These are phyloP conservation scores for Aristolochia contorta DNA, from an alignment of 164 flowering plant species.

Conservation along the genomic window DNA sequence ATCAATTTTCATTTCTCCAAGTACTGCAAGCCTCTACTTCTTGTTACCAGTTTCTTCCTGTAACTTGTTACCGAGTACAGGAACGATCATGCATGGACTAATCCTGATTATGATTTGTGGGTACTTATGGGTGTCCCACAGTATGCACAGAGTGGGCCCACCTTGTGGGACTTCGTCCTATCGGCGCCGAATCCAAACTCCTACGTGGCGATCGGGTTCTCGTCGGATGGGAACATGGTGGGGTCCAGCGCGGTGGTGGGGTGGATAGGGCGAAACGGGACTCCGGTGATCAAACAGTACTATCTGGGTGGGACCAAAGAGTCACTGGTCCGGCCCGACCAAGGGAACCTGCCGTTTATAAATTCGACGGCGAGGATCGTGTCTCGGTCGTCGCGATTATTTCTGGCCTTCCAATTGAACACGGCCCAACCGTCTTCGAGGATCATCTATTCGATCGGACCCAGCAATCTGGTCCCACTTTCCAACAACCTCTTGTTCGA, in stretches of 20 bases:
- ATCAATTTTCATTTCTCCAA: not conserved
- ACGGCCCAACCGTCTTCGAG: slow-evolving; percentile 18
- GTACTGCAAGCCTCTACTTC: not conserved
- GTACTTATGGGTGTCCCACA: slow-evolving; percentile 9
- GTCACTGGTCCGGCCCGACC: slow-evolving; percentile 27
- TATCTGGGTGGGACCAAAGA: slow-evolving; percentile 28
- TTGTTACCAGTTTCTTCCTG: not conserved
- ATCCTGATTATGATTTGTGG: not conserved
- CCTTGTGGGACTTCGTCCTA: slow-evolving; percentile 36
- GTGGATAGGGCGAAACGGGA: slow-evolving; percentile 23
- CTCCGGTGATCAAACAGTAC: slow-evolving; percentile 25
- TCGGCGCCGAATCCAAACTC: slow-evolving; percentile 32
- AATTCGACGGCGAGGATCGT: slow-evolving; percentile 15
- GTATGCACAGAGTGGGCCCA: slow-evolving; percentile 22
- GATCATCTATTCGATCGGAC: slow-evolving; percentile 48
- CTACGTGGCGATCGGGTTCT: slow-evolving; percentile 39
- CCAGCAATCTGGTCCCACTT: slow-evolving; percentile 25
- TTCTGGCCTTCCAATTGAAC: slow-evolving; percentile 46
- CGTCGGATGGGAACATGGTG: slow-evolving; percentile 33
- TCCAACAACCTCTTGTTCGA: slow-evolving; percentile 20
- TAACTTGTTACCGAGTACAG: not conserved
- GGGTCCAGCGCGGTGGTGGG: slow-evolving; percentile 45
- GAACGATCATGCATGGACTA: not conserved
- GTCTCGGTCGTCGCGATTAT: slow-evolving; percentile 24
- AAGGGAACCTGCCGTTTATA: slow-evolving; percentile 31